Base-by-base conservation (phyloP, 306 rosid species). In the Aeschynomene evenia region DNA sequence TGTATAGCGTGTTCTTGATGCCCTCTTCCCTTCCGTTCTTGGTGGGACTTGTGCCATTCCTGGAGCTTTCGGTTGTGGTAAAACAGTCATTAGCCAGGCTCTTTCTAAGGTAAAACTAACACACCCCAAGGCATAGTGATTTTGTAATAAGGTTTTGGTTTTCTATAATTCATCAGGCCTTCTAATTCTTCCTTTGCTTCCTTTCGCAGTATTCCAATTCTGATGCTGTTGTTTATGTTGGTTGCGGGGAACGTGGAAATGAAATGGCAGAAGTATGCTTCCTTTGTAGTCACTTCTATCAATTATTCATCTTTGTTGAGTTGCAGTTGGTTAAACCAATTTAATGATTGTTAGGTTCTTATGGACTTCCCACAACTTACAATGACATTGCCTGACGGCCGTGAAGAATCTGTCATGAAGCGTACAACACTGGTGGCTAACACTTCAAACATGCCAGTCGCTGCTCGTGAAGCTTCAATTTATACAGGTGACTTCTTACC, bases 31-130 rank as follows among this genome's bases (percentile, higher is more conserved):
- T 57, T 95, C 99, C 7, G 99, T 95, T 77, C 99, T 95, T 77
- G 99, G 99, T 61, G 99, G 99, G 56, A 95, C 99, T 33, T 95
- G 99, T 86, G 99, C 99, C 83, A 95, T 95, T 15, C 99, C 99
- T 64, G 97, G 97, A 54, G 99, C 99, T 66, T 95, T 95, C 78
- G 99, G 99, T 59, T 95, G 99, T 83, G 99, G 99, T 28, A 95
- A 95, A 83, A 95, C 99, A 7, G 99, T 95, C 73, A 91, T 95
- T 78, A 95, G 99, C 86, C 99, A 95, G 75, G 99, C 99, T 68
- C 99, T 95, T 83, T 95, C 99, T 21, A 95, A 95, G 90, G 99
- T 91, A 71, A 75, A 68, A 31, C 42, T 62, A 21, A 60, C 68
- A 18, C 63, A 5, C 49, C 53, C 34, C 14, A 12, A 48, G 62